Conservation (phyloP, 306 rosid genomes). For the Gynostemma pentaphyllum region DNA sequence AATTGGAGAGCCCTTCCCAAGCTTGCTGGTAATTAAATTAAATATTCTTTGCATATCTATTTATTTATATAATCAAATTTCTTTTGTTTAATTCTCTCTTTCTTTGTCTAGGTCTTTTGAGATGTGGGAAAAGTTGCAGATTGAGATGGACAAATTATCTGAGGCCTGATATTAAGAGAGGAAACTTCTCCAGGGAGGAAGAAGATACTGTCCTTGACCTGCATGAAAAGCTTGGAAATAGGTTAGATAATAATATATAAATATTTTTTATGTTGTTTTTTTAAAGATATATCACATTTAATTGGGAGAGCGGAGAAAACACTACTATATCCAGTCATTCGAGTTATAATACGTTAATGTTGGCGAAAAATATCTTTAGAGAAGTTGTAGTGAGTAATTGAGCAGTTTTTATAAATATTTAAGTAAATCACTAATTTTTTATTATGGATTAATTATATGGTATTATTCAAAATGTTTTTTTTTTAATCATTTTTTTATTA, state of each 20-base stretch:
- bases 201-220: conserved; percentile 56
- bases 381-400: no score
- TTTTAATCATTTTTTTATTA: no score
- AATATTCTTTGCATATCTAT: background rate
- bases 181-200: conserved; percentile 75
- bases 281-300: no score
- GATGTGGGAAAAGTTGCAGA: conserved; percentile 97
- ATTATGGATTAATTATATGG: no score
- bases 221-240: conserved; percentile 69
- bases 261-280: no score
- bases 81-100: background rate
- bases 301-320: no score
- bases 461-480: no score
- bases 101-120: conserved; percentile 41
- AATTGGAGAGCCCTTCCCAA: conserved; percentile 99
- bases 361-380: no score
- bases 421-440: no score
- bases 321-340: no score
- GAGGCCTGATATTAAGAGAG: conserved; percentile 89
- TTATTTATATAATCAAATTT: background rate
- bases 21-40: conserved; percentile 50
- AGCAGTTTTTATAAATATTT: no score
- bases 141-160: conserved; percentile 80
- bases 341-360: no score
- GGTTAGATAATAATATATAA: conserved; percentile 25